Evolutionary conservation across 495 filamentous ascomycete species (phyloP).

Genomic region (Astrothelium subdiscretum): DNA sequence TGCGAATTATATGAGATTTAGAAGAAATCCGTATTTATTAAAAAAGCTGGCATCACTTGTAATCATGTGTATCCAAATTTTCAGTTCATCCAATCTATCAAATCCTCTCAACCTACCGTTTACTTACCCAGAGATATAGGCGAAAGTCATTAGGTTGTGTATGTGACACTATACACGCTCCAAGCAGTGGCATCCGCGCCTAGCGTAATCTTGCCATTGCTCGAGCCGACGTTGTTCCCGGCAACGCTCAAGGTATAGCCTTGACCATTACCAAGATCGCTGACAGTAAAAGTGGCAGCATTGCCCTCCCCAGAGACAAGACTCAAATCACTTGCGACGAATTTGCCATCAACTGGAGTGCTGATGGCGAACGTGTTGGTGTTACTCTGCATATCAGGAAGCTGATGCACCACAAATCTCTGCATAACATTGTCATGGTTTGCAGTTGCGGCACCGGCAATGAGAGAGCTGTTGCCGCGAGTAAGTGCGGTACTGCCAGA

Average conservation of each 20-base stretch:
- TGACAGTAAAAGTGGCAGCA: constrained; percentile 30
- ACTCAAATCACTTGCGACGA: constrained; percentile 23
- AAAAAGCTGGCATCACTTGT: too few species aligned
- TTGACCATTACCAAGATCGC: constrained; percentile 31
- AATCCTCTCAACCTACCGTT: too few species aligned
- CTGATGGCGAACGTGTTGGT: constrained; percentile 35
- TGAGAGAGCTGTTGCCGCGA: constrained; percentile 16
- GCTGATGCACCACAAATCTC: constrained; percentile 41
- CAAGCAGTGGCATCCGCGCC: neutral
- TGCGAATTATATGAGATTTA: too few species aligned
- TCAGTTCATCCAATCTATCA: neutral
- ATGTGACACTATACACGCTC: neutral
- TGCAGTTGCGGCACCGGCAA: constrained; percentile 23
- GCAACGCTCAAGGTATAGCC: constrained; percentile 24
- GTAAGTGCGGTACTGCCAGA: constrained; percentile 12
- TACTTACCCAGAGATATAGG: too few species aligned
- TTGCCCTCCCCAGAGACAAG: constrained; percentile 16
- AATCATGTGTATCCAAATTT: neutral
- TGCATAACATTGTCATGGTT: constrained; percentile 32
- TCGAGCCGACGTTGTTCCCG: neutral
- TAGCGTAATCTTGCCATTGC: constrained; percentile 1
- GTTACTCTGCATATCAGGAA: constrained; percentile 7
- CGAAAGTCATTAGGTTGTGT: neutral
- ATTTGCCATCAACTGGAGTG: constrained; percentile 38
- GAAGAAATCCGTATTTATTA: too few species aligned